phyloP scores from a whole-genome alignment of 768 basidiomycete genomes.

The Suillus paluster region DNA sequence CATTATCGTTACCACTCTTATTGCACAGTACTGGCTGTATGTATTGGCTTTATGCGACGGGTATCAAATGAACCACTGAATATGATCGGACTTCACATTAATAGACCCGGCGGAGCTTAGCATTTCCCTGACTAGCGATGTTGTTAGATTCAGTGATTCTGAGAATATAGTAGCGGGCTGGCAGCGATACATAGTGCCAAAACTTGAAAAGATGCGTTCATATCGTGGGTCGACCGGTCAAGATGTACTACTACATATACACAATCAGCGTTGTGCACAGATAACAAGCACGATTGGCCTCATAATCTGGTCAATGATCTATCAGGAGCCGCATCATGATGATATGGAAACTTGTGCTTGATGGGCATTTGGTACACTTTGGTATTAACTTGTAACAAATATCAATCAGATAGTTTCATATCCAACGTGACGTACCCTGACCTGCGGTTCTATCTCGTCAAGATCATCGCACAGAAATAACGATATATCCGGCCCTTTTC shows the following conservation, averaged over 20 bases:
- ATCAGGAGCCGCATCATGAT: neutral
- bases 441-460: neutral
- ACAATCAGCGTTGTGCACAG: neutral
- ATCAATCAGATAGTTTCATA: conserved; percentile 1
- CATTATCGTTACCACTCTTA: neutral
- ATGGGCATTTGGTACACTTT: neutral
- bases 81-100: neutral
- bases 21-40: neutral
- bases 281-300: neutral
- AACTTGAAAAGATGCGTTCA: neutral
- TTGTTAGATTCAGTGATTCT: no score
- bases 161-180: no score
- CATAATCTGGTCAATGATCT: neutral
- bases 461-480: neutral
- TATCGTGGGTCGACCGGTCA: neutral
- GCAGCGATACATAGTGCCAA: neutral
- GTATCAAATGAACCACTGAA: neutral
- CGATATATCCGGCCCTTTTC: no score
- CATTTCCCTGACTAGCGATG: neutral
- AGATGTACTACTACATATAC: neutral
- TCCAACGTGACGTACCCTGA: neutral
- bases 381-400: neutral
- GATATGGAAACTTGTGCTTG: neutral
- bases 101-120: no score
- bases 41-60: neutral